These are phyloP conservation scores for Termitomyces sp. DNA, from an alignment of 768 basidiomycete genomes.

Conservation along the genomic window DNA sequence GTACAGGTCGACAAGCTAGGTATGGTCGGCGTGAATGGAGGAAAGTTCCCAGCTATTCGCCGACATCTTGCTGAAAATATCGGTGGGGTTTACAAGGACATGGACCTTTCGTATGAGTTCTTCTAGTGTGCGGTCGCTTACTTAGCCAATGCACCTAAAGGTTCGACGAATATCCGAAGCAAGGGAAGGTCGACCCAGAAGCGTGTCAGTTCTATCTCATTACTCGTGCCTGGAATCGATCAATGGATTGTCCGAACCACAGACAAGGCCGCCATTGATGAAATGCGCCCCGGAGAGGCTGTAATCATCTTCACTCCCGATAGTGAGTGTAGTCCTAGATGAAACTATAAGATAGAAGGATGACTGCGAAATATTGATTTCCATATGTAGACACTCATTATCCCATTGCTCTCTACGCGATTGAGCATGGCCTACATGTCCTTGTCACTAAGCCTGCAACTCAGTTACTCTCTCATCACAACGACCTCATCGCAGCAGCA, in stretches of 20 bases:
- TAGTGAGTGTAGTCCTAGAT: conserved; percentile 35
- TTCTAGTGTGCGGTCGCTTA: neutral
- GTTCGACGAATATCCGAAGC: conserved; percentile 77
- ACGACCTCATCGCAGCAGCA: conserved; percentile 69
- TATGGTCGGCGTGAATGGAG: conserved; percentile 89
- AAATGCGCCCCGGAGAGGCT: conserved; percentile 76
- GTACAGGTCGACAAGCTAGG: conserved; percentile 60
- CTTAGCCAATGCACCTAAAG: conserved; percentile 25
- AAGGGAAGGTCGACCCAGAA: conserved; percentile 61
- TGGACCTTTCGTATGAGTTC: conserved; percentile 68
- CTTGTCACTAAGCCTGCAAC: conserved; percentile 93
- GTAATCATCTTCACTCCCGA: conserved; percentile 93
- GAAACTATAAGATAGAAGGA: neutral
- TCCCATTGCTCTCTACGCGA: conserved; percentile 80
- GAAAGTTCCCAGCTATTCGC: conserved; percentile 83
- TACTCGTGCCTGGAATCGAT: neutral
- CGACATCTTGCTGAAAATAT: conserved; percentile 81
- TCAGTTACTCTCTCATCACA: conserved; percentile 79
- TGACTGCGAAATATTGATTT: neutral
- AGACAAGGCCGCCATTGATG: conserved; percentile 82
- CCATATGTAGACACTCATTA: conserved; percentile 64
- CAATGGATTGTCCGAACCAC: conserved; percentile 1
- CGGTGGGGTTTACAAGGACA: conserved; percentile 75
- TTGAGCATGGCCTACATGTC: conserved; percentile 81
- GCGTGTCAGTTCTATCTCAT: conserved; percentile 55